Base-by-base conservation (phyloP, 2,329 filamentous ascomycete species). In the Penicillium janthinellum region DNA sequence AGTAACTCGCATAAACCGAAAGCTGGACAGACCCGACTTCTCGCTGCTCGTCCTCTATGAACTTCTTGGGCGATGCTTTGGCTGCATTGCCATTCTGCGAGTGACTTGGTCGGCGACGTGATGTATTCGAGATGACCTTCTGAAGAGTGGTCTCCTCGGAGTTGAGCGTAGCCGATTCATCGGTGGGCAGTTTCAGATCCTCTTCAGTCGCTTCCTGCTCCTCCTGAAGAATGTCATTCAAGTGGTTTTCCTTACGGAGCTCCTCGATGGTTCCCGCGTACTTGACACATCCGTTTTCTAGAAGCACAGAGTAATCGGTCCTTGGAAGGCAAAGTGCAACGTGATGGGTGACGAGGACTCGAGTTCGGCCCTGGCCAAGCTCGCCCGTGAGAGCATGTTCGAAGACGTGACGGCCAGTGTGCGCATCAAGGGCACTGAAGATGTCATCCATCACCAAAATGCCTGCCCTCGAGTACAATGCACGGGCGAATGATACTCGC, bases 381-480 rank as follows among this genome's bases (percentile, higher is more conserved):
- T 89, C 84, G 5, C 90, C 90, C 2, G 84, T 88, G 2, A 94
- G 79, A 61, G 88, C 92, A 58, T 90, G 84, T 64, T 93, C 89
- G 65, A 90, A 92, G 51, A 94, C 88, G 67, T 91, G 89, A 31
- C 89, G 85, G 15, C 90, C 91, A 34, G 92, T 90, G 69, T 93
- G 90, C 3, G 90, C 88, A 73, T 96, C 91, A 8, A 95, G 86
- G 10, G 91, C 79, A 70, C 88, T 91, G 73, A 96, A 93, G 42
- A 94, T 90, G 70, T 96, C 91, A 72, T 96, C 91, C 68, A 95
- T 81, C 17, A 95, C 79, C 5, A 96, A 79, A 62, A 92, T 88
- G 0, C 89, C 88, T 0, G 90, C 90, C 14, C 90, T 83, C 1
- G 90, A 93, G 73, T 95, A 95, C 17, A 95, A 80, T 0, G 91